Percentiles rank a stretch among this genome's conserved stretches.
Conservation (phyloP, 2,329 filamentous ascomycete genomes). For the Ceratocystis huliohia region DNA sequence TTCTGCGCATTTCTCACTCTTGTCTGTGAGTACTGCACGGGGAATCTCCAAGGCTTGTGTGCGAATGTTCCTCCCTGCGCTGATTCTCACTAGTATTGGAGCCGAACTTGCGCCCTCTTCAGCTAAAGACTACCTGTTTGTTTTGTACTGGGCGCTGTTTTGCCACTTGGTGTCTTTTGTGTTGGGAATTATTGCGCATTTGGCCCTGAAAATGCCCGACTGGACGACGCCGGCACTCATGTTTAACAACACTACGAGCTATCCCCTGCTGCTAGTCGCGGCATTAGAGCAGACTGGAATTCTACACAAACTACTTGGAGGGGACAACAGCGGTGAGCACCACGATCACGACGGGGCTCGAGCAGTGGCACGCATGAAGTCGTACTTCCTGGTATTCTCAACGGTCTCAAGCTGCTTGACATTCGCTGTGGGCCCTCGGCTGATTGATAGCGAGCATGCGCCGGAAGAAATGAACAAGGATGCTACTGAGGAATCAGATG, state of each 20-base stretch:
- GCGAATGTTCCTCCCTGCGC: slow-evolving; percentile 35
- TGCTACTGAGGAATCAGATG: slow-evolving; percentile 20
- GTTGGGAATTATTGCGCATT: slow-evolving; percentile 30
- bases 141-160: slow-evolving; percentile 22
- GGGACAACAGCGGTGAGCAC: slow-evolving; percentile 27
- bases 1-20: slow-evolving; percentile 31
- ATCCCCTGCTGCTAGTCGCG: slow-evolving; percentile 35
- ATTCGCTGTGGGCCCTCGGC: slow-evolving; percentile 46
- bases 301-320: slow-evolving; percentile 35
- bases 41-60: slow-evolving; percentile 37
- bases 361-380: slow-evolving; percentile 47
- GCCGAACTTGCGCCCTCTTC: slow-evolving; percentile 28
- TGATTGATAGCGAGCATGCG: slow-evolving; percentile 37
- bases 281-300: slow-evolving; percentile 41
- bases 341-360: slow-evolving; percentile 22
- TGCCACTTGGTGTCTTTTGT: slow-evolving; percentile 32
- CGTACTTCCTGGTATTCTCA: slow-evolving; percentile 53
- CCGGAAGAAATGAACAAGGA: slow-evolving; percentile 27
- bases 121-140: slow-evolving; percentile 28
- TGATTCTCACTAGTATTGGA: slow-evolving; percentile 36
- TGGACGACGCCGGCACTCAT: slow-evolving; percentile 36
- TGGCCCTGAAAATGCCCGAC: slow-evolving; percentile 32
- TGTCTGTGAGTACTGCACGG: slow-evolving; percentile 29
- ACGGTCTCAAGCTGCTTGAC: slow-evolving; percentile 51
- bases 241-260: slow-evolving; percentile 39